phyloP scores from a whole-genome alignment of 176 grass and related monocot genomes.

The Oryza coarctata region DNA sequence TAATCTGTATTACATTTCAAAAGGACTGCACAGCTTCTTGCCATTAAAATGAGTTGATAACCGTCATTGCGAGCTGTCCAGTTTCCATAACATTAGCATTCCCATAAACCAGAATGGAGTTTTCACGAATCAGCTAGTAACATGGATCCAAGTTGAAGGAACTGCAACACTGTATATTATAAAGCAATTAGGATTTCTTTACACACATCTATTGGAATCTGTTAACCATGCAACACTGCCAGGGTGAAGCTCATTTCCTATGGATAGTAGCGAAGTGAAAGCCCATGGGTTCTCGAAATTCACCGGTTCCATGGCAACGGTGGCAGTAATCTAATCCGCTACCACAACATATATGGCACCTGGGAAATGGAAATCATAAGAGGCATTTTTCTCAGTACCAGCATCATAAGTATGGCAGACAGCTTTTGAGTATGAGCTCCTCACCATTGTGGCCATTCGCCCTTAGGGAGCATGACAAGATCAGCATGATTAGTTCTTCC shows the following conservation, averaged over 20 bases:
- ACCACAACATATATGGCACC: constrained; percentile 68
- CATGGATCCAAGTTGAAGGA: background rate
- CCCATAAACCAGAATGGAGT: too few relatives aligned
- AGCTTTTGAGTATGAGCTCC: background rate
- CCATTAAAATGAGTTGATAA: too few relatives aligned
- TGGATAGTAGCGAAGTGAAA: constrained; percentile 56
- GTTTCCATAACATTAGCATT: too few relatives aligned
- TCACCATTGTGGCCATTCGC: constrained; percentile 80
- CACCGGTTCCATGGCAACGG: constrained; percentile 71
- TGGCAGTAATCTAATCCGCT: constrained; percentile 67
- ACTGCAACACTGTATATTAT: background rate
- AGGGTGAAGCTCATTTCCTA: constrained; percentile 9
- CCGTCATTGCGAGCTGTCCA: too few relatives aligned
- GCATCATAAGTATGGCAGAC: background rate
- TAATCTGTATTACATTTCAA: too few relatives aligned
- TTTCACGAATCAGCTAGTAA: background rate
- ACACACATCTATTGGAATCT: background rate
- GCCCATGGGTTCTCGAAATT: constrained; percentile 73
- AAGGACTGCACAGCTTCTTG: too few relatives aligned
- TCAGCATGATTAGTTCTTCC: constrained; percentile 56
- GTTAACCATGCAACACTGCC: background rate
- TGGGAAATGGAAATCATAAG: constrained; percentile 20
- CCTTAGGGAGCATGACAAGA: constrained; percentile 60
- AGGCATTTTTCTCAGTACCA: background rate
- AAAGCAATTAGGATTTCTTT: background rate